Evolutionary conservation across 2,329 filamentous ascomycete species (phyloP).

Genomic region (Aureobasidium sp.): DNA sequence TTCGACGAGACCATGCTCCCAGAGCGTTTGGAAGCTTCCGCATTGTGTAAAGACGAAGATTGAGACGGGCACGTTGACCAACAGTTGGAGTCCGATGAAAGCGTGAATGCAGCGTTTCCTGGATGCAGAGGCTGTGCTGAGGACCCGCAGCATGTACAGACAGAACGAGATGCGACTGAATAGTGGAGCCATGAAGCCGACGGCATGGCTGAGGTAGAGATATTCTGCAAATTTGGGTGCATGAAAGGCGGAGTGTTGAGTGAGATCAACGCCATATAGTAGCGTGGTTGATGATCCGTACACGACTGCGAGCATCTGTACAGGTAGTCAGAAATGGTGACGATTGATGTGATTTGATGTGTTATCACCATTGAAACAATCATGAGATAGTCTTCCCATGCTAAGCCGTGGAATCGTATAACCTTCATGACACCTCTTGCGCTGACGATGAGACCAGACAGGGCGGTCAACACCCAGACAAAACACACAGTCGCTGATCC

Average conservation of each 20-base stretch:
- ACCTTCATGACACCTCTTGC: conserved; percentile 1
- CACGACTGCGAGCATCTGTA: neutral
- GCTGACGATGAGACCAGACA: neutral
- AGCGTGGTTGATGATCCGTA: neutral
- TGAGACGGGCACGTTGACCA: conserved; percentile 1
- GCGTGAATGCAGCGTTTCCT: neutral
- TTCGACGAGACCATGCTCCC: neutral
- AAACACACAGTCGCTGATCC: neutral
- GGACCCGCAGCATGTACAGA: conserved; percentile 8
- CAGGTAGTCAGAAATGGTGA: neutral
- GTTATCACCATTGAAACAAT: conserved; percentile 3
- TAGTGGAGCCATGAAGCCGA: conserved; percentile 2
- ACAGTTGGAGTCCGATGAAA: neutral
- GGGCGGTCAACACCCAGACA: conserved; percentile 1
- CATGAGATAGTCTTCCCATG: conserved; percentile 13
- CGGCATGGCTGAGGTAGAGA: conserved; percentile 1
- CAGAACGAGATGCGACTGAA: conserved; percentile 9
- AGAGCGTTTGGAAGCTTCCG: neutral
- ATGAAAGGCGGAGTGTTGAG: neutral
- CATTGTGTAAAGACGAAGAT: conserved; percentile 7
- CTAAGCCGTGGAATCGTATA: neutral
- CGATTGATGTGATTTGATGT: too few relatives aligned
- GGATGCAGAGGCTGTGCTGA: neutral
- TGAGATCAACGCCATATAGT: neutral
- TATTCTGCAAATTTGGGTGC: neutral